Conservation (phyloP, 2,329 filamentous ascomycete species). For the Hymenoscyphus fraxineus region DNA sequence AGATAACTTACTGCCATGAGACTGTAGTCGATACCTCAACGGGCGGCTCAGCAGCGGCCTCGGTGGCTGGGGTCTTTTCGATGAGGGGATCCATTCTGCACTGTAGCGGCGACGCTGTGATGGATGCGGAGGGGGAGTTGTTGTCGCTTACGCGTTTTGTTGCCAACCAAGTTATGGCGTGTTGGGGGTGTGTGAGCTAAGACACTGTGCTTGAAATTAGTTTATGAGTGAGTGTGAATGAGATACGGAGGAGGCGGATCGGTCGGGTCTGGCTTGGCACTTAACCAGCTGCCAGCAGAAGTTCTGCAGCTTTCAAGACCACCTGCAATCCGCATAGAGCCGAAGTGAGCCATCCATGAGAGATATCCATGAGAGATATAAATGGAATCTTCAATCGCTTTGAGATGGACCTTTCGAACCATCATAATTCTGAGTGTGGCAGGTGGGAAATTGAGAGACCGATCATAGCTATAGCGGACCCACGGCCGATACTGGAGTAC, state of each 20-base stretch:
- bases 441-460: neutral
- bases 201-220: neutral
- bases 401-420: neutral
- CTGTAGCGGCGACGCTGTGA: neutral
- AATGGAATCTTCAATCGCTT: neutral
- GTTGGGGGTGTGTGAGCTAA: neutral
- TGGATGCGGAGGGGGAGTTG: neutral
- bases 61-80: slow-evolving; percentile 8
- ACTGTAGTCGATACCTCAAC: slow-evolving; percentile 19
- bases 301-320: neutral
- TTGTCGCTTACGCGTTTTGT: neutral
- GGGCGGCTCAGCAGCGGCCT: neutral
- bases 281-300: neutral
- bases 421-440: neutral
- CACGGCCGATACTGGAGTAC: neutral
- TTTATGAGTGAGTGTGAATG: neutral
- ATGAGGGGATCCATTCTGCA: neutral
- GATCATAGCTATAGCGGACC: neutral
- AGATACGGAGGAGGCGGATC: neutral
- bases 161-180: neutral
- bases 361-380: neutral
- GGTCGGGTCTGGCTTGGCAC: neutral
- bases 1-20: slow-evolving; percentile 31
- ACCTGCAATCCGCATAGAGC: no score
- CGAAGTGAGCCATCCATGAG: neutral